Base-by-base conservation (phyloP, 129 eudicot genomes). In the Logfia minima region DNA sequence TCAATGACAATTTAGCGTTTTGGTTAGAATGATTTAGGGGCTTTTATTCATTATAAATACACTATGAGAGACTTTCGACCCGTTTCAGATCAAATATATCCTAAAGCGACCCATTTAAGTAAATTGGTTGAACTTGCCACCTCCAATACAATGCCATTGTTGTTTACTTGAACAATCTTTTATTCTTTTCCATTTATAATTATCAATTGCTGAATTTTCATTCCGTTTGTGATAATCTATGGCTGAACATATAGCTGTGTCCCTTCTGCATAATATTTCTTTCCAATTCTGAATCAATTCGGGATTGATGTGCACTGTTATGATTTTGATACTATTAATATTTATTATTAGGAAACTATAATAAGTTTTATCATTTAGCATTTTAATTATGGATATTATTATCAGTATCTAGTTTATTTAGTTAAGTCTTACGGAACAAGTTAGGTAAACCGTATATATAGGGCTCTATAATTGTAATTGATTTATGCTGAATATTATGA, bases 291-390 rank as follows among this genome's bases (percentile, higher is more conserved):
- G 55, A 48, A 48, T 48, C 18, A 48, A 48, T 48, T 76, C 31
- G 26, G 73, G 31, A 66, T 29, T 76, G 63, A 5, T 66, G 61
- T 76, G 63, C 48, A 14, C 55, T 48, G 55, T 73, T 32, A 32
- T 79, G 77, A n/a, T n/a, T 24, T 24, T 24, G 26, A 24, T 1
- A 24, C 26, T 0, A 24, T 24, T 24, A 24, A 24, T 0, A 24
- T 24, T 24, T 24, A 24, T 24, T 24, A 24, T 24, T 24, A 0
- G 26, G 34, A n/a, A n/a, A n/a, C n/a, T n/a, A n/a, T n/a, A n/a
- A n/a, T n/a, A n/a, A n/a, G n/a, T n/a, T n/a, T n/a, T n/a, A n/a
- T n/a, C n/a, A n/a, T n/a, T n/a, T n/a, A n/a, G n/a, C n/a, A n/a
- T n/a, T n/a, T n/a, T n/a, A n/a, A n/a, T n/a, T n/a, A n/a, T n/a